phyloP scores from a whole-genome alignment of 2,329 filamentous ascomycete species.

The Venturia oleaginea region DNA sequence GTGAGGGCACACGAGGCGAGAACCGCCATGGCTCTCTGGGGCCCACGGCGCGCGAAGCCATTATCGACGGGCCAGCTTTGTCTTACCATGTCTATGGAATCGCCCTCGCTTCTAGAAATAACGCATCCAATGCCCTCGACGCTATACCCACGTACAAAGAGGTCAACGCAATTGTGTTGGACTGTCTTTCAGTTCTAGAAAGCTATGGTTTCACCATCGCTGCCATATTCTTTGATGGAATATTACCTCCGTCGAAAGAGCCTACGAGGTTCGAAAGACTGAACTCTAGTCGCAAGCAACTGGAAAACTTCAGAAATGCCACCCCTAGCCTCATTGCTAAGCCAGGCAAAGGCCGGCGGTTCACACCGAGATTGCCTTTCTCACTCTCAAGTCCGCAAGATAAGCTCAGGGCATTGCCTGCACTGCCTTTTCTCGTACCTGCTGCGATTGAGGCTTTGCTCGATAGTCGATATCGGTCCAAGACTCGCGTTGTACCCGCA shows the following conservation, averaged over 20 bases:
- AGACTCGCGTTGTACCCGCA: constrained; percentile 7
- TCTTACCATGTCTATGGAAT: constrained; percentile 13
- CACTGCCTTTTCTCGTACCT: constrained; percentile 12
- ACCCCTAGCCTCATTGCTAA: not conserved
- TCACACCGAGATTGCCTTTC: not conserved
- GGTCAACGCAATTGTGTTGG: not conserved
- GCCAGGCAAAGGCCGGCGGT: not conserved
- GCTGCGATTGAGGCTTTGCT: constrained; percentile 7
- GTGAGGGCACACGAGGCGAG: not conserved
- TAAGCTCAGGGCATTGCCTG: constrained; percentile 6
- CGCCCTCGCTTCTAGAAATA: not conserved
- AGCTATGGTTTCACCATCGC: not conserved
- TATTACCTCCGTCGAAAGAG: constrained; percentile 8
- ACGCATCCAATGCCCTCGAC: constrained; percentile 8
- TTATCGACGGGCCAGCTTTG: constrained; percentile 15
- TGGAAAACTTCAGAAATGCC: not conserved
- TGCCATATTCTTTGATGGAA: constrained; percentile 14
- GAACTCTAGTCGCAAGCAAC: not conserved
- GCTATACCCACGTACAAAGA: constrained; percentile 5
- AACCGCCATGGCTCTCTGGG: not conserved
- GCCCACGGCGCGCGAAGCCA: not conserved
- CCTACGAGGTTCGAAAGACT: constrained; percentile 7
- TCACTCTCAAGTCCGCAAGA: not conserved
- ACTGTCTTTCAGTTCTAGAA: constrained; percentile 3
- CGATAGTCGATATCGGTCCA: not conserved